These are phyloP conservation scores for Cucurbita maxima DNA, from an alignment of 306 rosid species.

Conservation along the genomic window DNA sequence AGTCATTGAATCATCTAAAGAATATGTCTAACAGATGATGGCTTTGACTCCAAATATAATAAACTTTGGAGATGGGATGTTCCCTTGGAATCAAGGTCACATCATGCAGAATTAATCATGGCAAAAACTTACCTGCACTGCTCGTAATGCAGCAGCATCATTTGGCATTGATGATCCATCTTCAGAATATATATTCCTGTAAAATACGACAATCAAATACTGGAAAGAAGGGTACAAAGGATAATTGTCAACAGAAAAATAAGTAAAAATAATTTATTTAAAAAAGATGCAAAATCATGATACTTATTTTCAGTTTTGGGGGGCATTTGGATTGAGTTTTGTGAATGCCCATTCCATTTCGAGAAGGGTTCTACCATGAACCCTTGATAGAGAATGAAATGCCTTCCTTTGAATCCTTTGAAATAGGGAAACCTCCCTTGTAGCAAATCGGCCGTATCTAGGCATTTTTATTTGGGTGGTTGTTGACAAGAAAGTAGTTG, in stretches of 20 bases:
- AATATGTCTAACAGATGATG: not conserved
- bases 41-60: not conserved
- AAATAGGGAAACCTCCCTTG: too few species aligned
- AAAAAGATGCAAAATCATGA: not conserved
- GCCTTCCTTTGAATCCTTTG: too few species aligned
- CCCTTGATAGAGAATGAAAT: too few species aligned
- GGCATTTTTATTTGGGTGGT: too few species aligned
- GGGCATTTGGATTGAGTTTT: too few species aligned
- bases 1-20: not conserved
- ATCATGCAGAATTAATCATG: not conserved
- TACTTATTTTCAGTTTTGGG: too few species aligned
- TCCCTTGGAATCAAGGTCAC: not conserved
- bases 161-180: slow-evolving; percentile 57
- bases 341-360: too few species aligned
- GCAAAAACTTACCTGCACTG: slow-evolving; percentile 39
- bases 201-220: not conserved
- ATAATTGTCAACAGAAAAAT: not conserved
- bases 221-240: not conserved
- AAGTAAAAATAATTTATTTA: not conserved
- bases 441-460: too few species aligned
- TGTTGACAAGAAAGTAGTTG: too few species aligned
- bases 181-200: slow-evolving; percentile 82
- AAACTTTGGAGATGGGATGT: not conserved
- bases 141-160: slow-evolving; percentile 31
- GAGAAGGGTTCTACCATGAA: too few species aligned